Evolutionary conservation across 352 stramenopile species (phyloP).

Genomic region (Phytopythium aichiense): DNA sequence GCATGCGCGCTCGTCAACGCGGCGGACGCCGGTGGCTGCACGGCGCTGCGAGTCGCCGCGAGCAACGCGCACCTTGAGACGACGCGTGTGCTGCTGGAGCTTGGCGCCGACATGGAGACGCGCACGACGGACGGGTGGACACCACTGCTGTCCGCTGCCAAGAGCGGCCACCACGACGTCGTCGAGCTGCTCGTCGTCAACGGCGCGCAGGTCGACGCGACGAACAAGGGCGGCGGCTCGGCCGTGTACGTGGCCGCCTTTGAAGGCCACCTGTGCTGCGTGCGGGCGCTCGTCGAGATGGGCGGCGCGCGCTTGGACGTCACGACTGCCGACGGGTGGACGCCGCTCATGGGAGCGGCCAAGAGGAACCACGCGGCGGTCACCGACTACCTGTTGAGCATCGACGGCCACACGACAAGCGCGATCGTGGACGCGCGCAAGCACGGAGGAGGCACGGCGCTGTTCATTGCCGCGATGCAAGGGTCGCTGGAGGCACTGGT

Average conservation of each 20-base stretch:
- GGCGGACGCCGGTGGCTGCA: slow-evolving; percentile 9
- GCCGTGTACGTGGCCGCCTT: slow-evolving; percentile 19
- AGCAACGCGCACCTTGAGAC: slow-evolving; percentile 14
- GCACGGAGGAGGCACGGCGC: slow-evolving; percentile 7
- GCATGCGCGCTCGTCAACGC: slow-evolving; percentile 9
- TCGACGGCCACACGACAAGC: not conserved
- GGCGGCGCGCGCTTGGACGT: slow-evolving; percentile 8
- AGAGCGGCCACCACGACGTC: slow-evolving; percentile 16
- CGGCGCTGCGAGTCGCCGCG: slow-evolving; percentile 20
- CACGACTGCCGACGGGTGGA: slow-evolving; percentile 18
- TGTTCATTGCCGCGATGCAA: slow-evolving; percentile 19
- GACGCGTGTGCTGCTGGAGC: slow-evolving; percentile 14
- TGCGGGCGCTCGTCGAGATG: slow-evolving; percentile 12
- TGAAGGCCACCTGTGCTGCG: slow-evolving; percentile 13
- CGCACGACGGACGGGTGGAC: slow-evolving; percentile 18
- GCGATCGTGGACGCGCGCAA: not conserved
- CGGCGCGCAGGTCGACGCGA: slow-evolving; percentile 14
- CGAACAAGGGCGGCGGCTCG: slow-evolving; percentile 16
- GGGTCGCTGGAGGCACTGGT: slow-evolving; percentile 11
- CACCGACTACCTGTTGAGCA: slow-evolving; percentile 4
- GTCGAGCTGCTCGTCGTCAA: slow-evolving; percentile 15
- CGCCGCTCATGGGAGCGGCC: slow-evolving; percentile 20
- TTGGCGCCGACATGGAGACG: slow-evolving; percentile 17
- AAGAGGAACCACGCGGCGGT: slow-evolving; percentile 19
- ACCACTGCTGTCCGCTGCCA: slow-evolving; percentile 19